Evolutionary conservation across 352 stramenopile species (phyloP).

Genomic region (Globisporangium alternatum): DNA sequence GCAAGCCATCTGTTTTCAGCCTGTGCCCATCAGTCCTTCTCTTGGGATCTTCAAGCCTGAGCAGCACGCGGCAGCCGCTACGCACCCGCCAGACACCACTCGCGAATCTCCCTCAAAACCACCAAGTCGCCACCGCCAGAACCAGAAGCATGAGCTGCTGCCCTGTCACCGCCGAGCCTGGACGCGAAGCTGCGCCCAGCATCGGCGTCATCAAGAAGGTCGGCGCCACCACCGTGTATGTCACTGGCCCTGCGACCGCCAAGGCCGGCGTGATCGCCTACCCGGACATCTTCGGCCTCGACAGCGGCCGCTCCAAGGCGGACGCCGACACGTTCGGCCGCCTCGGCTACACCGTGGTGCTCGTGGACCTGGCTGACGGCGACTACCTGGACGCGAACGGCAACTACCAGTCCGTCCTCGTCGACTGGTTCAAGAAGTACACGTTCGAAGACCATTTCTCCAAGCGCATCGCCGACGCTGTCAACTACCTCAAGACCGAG

Average conservation of each 20-base stretch:
- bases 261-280: conserved; percentile 68
- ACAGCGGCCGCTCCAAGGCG: conserved; percentile 79
- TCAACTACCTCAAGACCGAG: conserved; percentile 67
- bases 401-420: conserved; percentile 29
- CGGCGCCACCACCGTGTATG: conserved; percentile 69
- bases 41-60: not conserved
- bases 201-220: conserved; percentile 61
- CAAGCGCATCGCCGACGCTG: conserved; percentile 64
- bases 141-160: conserved; percentile 62
- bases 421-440: conserved; percentile 71
- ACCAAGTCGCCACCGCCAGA: not conserved
- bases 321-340: conserved; percentile 72
- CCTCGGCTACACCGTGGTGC: conserved; percentile 70
- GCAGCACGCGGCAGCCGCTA: not conserved
- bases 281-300: conserved; percentile 75
- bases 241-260: conserved; percentile 57
- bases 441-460: conserved; percentile 46
- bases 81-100: conserved; percentile 5
- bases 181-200: conserved; percentile 38
- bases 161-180: conserved; percentile 62
- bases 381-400: conserved; percentile 49
- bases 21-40: conserved; percentile 1
- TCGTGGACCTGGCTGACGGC: conserved; percentile 62
- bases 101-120: not conserved
- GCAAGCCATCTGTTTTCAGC: not conserved